Percentiles rank a stretch among this genome's conserved stretches.
Conservation (phyloP, 192 early-diverging fungal species). For the Haplosporangium gracile region DNA sequence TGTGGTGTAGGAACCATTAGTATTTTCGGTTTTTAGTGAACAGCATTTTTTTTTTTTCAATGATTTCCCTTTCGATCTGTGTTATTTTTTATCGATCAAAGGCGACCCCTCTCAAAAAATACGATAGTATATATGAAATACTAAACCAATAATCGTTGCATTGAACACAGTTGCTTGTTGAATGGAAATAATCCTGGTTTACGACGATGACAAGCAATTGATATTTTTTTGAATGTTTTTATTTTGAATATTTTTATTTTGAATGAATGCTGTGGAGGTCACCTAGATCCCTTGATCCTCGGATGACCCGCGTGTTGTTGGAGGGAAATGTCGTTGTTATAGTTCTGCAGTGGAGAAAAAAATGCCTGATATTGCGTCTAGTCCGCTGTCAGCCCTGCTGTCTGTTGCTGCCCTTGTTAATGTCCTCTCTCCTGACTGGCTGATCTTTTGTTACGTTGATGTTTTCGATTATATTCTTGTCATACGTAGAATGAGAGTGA, state of each 20-base stretch:
- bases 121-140: no score
- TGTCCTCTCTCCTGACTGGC: background rate
- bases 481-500: background rate
- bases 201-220: no score
- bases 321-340: background rate
- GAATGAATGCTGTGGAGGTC: background rate
- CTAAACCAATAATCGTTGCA: no score
- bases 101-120: background rate
- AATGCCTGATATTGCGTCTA: background rate
- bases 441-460: background rate
- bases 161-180: background rate
- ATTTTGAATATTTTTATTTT: conserved; percentile 7
- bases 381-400: background rate
- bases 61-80: background rate
- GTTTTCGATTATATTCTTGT: background rate
- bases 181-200: no score
- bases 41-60: conserved; percentile 12
- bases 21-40: background rate
- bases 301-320: background rate
- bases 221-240: conserved; percentile 11
- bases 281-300: conserved; percentile 12
- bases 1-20: background rate
- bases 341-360: background rate
- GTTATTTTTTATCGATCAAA: conserved; percentile 1
- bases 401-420: background rate